phyloP scores from a whole-genome alignment of 352 stramenopile species.

The Phytophthora nicotianae region DNA sequence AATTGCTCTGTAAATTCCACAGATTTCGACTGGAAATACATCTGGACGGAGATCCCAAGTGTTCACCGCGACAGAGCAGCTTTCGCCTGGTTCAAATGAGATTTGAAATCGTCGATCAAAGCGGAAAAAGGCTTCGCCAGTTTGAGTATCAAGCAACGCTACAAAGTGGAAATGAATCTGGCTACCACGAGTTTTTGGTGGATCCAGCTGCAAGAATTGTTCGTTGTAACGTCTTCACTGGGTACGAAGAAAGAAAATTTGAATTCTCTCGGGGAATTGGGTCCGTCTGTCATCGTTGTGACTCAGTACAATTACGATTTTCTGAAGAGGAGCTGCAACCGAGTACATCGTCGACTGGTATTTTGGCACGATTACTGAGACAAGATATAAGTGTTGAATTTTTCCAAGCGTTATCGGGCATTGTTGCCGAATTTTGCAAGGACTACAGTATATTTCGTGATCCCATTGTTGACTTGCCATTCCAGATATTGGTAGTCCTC shows the following conservation, averaged over 20 bases:
- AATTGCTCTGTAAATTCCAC: background rate
- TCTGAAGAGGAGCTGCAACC: background rate
- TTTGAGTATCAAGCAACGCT: slow-evolving; percentile 14
- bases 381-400: slow-evolving; percentile 17
- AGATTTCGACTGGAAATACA: slow-evolving; percentile 3
- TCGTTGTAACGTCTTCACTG: slow-evolving; percentile 1
- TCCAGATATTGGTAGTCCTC: slow-evolving; percentile 20
- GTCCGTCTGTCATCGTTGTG: background rate
- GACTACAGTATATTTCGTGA: slow-evolving; percentile 22
- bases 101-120: slow-evolving; percentile 13
- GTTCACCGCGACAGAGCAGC: background rate
- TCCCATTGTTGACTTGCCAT: slow-evolving; percentile 13
- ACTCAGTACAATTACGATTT: slow-evolving; percentile 5
- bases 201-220: background rate
- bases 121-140: background rate
- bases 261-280: slow-evolving; percentile 8
- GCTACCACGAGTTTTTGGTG: slow-evolving; percentile 9
- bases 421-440: slow-evolving; percentile 31
- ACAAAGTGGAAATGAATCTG: background rate
- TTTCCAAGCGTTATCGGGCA: slow-evolving; percentile 9
- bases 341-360: background rate
- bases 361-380: slow-evolving; percentile 16
- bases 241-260: background rate
- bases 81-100: slow-evolving; percentile 3
- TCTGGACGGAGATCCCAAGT: slow-evolving; percentile 1